Evolutionary conservation across 2,329 filamentous ascomycete species (phyloP).

Genomic region (Xylariaceae sp.): DNA sequence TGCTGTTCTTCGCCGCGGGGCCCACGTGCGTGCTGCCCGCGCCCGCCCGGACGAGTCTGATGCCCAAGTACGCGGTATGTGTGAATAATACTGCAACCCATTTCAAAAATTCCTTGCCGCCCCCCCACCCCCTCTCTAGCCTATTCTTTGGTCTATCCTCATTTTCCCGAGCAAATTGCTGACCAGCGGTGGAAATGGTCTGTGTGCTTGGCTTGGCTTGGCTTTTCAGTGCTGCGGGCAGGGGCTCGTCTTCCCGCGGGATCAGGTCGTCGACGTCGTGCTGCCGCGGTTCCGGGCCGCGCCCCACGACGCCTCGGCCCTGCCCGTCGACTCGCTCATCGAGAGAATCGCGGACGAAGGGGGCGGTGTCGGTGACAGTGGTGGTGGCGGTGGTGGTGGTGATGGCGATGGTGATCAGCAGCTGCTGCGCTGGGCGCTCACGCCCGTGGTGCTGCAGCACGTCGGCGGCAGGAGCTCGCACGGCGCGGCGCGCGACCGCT

Average conservation of each 20-base stretch:
- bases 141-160: no score
- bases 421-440: conserved; percentile 18
- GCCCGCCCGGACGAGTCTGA: conserved; percentile 13
- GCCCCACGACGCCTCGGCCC: conserved; percentile 6
- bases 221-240: conserved; percentile 17
- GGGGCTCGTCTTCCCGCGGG: conserved; percentile 19
- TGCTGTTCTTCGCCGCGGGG: conserved; percentile 19
- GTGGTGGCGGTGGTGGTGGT: no score
- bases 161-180: no score
- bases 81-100: no score
- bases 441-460: conserved; percentile 22
- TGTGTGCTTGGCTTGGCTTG: no score
- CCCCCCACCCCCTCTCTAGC: no score
- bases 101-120: no score
- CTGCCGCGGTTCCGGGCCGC: conserved; percentile 14
- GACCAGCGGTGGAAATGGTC: no score
- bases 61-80: conserved; percentile 17
- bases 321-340: conserved; percentile 20
- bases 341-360: conserved; percentile 19
- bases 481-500: conserved; percentile 8
- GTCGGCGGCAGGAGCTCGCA: conserved; percentile 21
- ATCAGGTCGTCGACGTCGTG: conserved; percentile 12
- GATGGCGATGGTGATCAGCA: no score
- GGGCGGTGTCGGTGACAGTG: no score
- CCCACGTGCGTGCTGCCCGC: conserved; percentile 15